Base-by-base conservation (phyloP, 257 asterid species). In the Perilla frutescens region DNA sequence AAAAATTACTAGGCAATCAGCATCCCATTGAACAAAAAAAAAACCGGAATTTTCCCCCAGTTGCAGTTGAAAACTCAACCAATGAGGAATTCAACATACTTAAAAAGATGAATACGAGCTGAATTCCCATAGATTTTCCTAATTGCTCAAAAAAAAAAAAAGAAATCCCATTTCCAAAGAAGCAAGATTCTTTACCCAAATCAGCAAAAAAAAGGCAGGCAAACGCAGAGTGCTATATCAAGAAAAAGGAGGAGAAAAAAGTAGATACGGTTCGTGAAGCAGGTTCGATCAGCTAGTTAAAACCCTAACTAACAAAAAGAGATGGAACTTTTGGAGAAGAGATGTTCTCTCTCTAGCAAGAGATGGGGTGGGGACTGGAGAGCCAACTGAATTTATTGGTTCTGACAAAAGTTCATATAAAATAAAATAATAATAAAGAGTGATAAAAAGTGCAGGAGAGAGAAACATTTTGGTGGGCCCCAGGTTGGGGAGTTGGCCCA, bases 391-490 rank as follows among this genome's bases (percentile, higher is more conserved):
- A 67, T 64, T 72, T 78, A 62, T 66, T 79, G 59, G 74, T 74
- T 82, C 81, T 77, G 81, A 82, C 83, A 86, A 84, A 85, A 76
- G 81, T 41, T 32, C 51, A 26, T 69, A 66, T 83, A 74, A 59
- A 56, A 79, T 79, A 84, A 48, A 50, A 13, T n/a, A 50, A 65
- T 69, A 7, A 61, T 32, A 71, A 84, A 78, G 81, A 55, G 74
- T 71, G 71, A 70, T 77, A 60, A 82, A 87, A 86, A 86, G 88
- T 84, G 87, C 72, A 84, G 76, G 67, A 63, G 71, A 47, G 61
- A 71, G 71, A 71, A 53, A 77, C 70, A 57, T 40, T 60, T 32
- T 56, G 65, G 34, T 45, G 62, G 68, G 75, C 72, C 61, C 6
- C 26, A 29, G 32, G 62, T 2, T 26, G 61, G 45, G 14, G 0